Evolutionary conservation across 371 early-diverging fungal species (phyloP).

Genomic region (Funneliformis caledonium): DNA sequence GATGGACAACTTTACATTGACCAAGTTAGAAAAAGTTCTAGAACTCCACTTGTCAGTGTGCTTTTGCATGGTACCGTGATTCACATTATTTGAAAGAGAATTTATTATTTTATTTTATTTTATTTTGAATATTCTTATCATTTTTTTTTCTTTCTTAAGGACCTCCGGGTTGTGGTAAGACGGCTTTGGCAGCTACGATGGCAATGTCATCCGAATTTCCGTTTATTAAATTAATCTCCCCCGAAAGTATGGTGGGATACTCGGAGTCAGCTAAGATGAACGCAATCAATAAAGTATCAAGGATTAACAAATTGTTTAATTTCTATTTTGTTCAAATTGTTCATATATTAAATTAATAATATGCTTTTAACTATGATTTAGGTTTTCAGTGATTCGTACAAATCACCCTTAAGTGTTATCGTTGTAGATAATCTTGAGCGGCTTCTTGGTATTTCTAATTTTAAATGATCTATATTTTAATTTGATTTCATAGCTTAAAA

Average conservation of each 20-base stretch:
- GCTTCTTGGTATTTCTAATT: slow-evolving; percentile 66
- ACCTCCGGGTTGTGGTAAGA: slow-evolving; percentile 95
- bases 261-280: slow-evolving; percentile 92
- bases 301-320: neutral
- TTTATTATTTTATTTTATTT: neutral
- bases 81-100: neutral
- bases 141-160: slow-evolving; percentile 50
- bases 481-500: neutral
- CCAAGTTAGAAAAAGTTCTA: slow-evolving; percentile 81
- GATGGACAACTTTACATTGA: slow-evolving; percentile 87
- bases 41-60: slow-evolving; percentile 89
- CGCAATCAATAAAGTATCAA: slow-evolving; percentile 84
- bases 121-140: neutral
- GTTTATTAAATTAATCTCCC: slow-evolving; percentile 98
- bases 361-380: slow-evolving; percentile 32
- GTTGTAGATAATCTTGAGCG: slow-evolving; percentile 98
- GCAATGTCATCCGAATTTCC: slow-evolving; percentile 96
- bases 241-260: slow-evolving; percentile 97
- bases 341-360: slow-evolving; percentile 39
- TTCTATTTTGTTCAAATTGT: neutral
- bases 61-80: slow-evolving; percentile 73
- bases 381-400: slow-evolving; percentile 97
- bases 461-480: neutral
- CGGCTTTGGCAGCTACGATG: slow-evolving; percentile 96
- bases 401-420: slow-evolving; percentile 94